Conservation (phyloP, 2,329 filamentous ascomycete genomes). For the Pseudocercospora fuligena region DNA sequence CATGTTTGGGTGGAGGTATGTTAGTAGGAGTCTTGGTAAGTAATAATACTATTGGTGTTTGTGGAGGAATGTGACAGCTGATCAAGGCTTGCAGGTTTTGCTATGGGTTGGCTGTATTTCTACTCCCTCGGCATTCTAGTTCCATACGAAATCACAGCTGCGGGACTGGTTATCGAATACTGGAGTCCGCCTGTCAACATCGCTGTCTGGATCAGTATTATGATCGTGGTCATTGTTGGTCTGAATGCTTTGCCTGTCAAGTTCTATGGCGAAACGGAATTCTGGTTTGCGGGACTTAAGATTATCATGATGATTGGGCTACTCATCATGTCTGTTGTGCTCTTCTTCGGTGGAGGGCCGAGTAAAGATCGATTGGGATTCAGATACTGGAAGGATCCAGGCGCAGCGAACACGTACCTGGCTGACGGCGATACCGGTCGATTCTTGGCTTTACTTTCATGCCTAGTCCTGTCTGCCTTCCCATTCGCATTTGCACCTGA, state of each 20-base stretch:
- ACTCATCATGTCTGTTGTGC: conserved; percentile 58
- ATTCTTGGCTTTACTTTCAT: conserved; percentile 59
- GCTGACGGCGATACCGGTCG: conserved; percentile 53
- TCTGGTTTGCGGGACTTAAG: conserved; percentile 50
- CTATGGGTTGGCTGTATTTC: conserved; percentile 51
- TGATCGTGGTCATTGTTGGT: conserved; percentile 46
- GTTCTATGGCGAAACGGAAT: conserved; percentile 57
- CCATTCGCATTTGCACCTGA: conserved; percentile 62
- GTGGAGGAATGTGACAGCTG: not conserved
- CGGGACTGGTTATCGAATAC: conserved; percentile 42
- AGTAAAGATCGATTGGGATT: conserved; percentile 57
- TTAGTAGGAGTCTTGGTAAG: conserved; percentile 44
- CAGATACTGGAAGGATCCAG: conserved; percentile 56
- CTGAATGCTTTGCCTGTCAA: conserved; percentile 55
- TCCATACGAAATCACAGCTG: conserved; percentile 45
- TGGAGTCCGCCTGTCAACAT: conserved; percentile 47
- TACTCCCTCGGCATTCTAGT: conserved; percentile 48
- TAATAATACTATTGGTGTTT: not conserved
- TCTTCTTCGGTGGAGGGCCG: conserved; percentile 62
- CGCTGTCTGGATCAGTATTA: conserved; percentile 45
- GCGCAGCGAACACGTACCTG: conserved; percentile 56
- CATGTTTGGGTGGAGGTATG: conserved; percentile 52
- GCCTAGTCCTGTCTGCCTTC: conserved; percentile 57
- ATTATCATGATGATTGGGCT: conserved; percentile 58
- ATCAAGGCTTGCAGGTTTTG: conserved; percentile 43